A percentile compares a stretch with the other conserved stretches of the same genome.
Conservation (phyloP, 345 rosid genomes). For the Fremontodendron californicum region DNA sequence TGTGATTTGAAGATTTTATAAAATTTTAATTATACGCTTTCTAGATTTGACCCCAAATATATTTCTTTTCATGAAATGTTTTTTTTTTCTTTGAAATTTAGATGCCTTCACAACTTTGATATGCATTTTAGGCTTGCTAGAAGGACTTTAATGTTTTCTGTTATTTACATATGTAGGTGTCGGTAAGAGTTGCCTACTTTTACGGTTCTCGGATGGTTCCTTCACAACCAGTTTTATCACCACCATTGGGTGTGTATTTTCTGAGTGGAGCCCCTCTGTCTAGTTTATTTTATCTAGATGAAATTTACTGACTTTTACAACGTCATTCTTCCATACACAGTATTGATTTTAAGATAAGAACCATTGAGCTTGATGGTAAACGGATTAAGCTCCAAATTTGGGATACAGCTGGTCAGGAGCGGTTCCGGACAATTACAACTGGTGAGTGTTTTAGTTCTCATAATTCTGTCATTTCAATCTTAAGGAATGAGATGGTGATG, state of each 20-base stretch:
- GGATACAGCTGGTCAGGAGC: constrained; percentile 91
- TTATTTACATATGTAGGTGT: constrained; percentile 32
- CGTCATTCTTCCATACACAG: constrained; percentile 30
- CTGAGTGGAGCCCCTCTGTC: neutral
- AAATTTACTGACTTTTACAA: neutral
- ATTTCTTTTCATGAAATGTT: neutral
- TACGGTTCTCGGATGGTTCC: constrained; percentile 75
- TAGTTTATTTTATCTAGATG: neutral
- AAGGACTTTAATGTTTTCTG: neutral
- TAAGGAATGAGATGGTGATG: neutral
- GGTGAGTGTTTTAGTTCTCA: constrained; percentile 39
- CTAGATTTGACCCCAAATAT: neutral
- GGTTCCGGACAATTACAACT: constrained; percentile 82
- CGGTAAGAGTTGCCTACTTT: constrained; percentile 72
- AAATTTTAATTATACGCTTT: neutral
- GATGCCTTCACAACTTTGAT: neutral
- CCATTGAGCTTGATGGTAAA: constrained; percentile 90
- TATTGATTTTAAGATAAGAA: constrained; percentile 92
- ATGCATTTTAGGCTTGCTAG: neutral
- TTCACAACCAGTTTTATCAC: constrained; percentile 23
- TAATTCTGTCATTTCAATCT: neutral
- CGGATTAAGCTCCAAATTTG: constrained; percentile 91
- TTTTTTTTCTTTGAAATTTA: neutral
- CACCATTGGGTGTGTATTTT: constrained; percentile 47
- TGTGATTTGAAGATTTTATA: neutral